Conservation (phyloP, 73 alveolate species). For the Paramecium sonneborni region DNA sequence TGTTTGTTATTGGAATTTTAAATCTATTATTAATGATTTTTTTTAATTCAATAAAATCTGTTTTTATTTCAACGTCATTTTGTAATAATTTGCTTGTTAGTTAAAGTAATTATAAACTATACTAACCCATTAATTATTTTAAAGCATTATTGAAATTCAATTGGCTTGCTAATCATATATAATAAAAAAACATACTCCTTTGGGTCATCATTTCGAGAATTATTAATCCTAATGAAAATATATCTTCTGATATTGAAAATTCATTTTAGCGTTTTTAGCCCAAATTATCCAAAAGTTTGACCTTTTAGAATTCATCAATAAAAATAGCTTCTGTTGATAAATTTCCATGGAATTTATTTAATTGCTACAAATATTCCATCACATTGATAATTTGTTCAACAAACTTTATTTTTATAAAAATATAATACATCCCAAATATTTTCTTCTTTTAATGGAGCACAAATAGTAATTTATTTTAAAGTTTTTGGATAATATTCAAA, state of each 20-base stretch:
- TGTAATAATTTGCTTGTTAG: neutral
- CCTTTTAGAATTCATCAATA: neutral
- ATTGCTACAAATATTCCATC: neutral
- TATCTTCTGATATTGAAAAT: neutral
- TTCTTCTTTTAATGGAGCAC: neutral
- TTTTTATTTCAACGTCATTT: neutral
- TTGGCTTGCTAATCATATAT: neutral
- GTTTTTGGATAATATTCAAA: neutral
- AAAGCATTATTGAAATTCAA: neutral
- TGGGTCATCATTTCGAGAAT: neutral
- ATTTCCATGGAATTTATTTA: neutral
- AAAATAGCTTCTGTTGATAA: neutral
- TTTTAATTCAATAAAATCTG: neutral
- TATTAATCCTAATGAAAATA: neutral
- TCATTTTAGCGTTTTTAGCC: neutral
- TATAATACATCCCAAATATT: neutral
- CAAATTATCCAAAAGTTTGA: neutral
- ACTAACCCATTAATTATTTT: neutral
- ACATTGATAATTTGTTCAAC: neutral
- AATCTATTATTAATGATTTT: neutral
- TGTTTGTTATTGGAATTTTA: neutral
- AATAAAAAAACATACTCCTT: neutral
- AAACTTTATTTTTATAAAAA: neutral
- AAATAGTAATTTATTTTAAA: neutral
- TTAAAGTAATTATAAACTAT: neutral